These are phyloP conservation scores for Chaetomium olivaceum DNA, from an alignment of 2,329 filamentous ascomycete species.

Conservation along the genomic window DNA sequence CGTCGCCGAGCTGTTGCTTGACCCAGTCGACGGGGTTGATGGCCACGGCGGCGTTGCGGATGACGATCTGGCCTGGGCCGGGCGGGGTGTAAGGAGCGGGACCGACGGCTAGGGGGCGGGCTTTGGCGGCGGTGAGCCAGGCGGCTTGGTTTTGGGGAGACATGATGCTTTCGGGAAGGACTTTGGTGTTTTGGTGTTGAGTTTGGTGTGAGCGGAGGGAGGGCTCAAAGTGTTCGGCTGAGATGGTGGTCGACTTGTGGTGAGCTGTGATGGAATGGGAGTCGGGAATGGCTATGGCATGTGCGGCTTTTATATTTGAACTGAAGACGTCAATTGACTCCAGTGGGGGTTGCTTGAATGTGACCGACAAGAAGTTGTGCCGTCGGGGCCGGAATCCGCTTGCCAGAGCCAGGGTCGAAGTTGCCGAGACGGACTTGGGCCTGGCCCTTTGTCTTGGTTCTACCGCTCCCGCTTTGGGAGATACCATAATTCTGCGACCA, in stretches of 20 bases:
- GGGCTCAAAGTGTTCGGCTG: neutral
- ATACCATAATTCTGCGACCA: neutral
- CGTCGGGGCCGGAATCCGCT: neutral
- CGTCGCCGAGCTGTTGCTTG: neutral
- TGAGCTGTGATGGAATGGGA: neutral
- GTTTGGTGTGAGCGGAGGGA: too few species aligned
- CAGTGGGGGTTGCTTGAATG: neutral
- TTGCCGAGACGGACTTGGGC: neutral
- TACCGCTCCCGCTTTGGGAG: neutral
- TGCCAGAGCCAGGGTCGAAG: neutral
- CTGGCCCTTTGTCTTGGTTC: neutral
- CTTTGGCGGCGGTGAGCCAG: neutral
- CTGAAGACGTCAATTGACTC: neutral
- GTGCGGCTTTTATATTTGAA: neutral
- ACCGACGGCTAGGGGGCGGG: neutral
- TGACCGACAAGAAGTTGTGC: neutral
- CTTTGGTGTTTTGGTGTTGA: too few species aligned
- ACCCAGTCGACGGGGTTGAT: neutral
- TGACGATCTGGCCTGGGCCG: neutral
- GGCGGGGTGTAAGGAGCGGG: neutral
- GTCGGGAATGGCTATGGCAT: neutral
- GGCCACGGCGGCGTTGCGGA: neutral
- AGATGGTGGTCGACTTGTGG: neutral
- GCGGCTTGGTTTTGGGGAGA: neutral
- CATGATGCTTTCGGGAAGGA: neutral